These are phyloP conservation scores for Nicotiana noctiflora DNA, from an alignment of 257 asterid genomes.

Conservation along the genomic window DNA sequence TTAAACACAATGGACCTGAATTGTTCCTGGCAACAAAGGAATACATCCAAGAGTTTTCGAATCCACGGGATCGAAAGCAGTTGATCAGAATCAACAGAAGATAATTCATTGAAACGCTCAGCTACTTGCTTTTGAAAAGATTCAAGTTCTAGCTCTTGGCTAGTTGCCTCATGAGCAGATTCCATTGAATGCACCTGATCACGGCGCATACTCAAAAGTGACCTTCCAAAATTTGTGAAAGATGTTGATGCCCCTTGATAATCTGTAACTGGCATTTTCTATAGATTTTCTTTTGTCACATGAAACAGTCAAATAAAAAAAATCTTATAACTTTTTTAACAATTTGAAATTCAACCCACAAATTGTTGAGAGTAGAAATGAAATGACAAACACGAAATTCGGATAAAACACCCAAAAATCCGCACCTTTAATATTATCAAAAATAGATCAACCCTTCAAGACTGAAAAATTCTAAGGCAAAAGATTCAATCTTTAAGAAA, in stretches of 20 bases:
- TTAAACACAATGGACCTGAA: slow-evolving; percentile 49
- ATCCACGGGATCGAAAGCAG: slow-evolving; percentile 71
- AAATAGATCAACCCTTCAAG: not conserved
- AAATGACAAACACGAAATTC: not conserved
- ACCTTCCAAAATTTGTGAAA: slow-evolving; percentile 48
- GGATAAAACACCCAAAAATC: not conserved
- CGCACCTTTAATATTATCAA: not conserved
- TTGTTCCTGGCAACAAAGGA: slow-evolving; percentile 77
- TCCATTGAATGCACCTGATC: slow-evolving; percentile 86
- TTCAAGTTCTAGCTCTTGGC: slow-evolving; percentile 49
- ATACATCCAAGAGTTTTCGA: slow-evolving; percentile 58
- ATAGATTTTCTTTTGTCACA: not conserved
- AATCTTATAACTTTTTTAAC: not conserved
- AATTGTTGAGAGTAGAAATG: not conserved
- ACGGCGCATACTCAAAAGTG: slow-evolving; percentile 56
- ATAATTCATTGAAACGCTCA: slow-evolving; percentile 46
- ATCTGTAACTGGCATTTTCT: slow-evolving; percentile 75
- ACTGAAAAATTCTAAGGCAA: not conserved
- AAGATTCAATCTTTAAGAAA: not conserved
- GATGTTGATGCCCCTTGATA: slow-evolving; percentile 51
- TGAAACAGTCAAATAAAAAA: not conserved
- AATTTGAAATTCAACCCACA: not conserved
- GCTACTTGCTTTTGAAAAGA: slow-evolving; percentile 59
- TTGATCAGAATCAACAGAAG: slow-evolving; percentile 32
- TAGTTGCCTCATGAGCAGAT: slow-evolving; percentile 32